Percentiles rank a stretch among this genome's conserved stretches.
These are phyloP conservation scores for Pyricularia sp. DNA, from an alignment of 2,329 filamentous ascomycete species.

Conservation along the genomic window DNA sequence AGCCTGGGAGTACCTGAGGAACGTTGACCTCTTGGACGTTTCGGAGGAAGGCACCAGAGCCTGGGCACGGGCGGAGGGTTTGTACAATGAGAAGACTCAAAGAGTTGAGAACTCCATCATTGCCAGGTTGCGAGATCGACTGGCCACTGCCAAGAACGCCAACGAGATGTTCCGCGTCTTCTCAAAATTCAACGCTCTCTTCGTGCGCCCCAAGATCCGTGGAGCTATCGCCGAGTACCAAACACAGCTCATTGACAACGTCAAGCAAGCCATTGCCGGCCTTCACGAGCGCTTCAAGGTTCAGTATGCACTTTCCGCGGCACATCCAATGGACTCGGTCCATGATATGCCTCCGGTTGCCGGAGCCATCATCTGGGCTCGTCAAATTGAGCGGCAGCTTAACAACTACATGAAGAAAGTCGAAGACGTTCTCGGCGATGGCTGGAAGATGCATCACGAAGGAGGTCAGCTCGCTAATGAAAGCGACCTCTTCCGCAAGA, in stretches of 20 bases:
- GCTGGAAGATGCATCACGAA: slow-evolving; percentile 91
- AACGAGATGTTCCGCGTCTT: slow-evolving; percentile 99
- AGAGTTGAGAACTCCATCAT: slow-evolving; percentile 99
- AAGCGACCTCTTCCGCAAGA: slow-evolving; percentile 89
- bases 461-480: slow-evolving; percentile 90
- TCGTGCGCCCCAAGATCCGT: slow-evolving; percentile 97
- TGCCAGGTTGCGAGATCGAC: slow-evolving; percentile 78
- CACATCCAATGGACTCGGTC: slow-evolving; percentile 95
- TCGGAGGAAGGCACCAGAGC: slow-evolving; percentile 79
- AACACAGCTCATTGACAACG: slow-evolving; percentile 93
- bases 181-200: slow-evolving; percentile 98
- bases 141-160: slow-evolving; percentile 91
- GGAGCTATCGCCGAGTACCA: slow-evolving; percentile 98
- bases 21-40: slow-evolving; percentile 91
- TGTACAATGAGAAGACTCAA: slow-evolving; percentile 95
- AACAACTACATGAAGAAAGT: slow-evolving; percentile 98
- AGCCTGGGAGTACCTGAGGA: slow-evolving; percentile 87
- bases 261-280: slow-evolving; percentile 88
- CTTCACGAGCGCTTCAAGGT: slow-evolving; percentile 97
- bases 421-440: slow-evolving; percentile 90
- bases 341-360: slow-evolving; percentile 93
- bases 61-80: slow-evolving; percentile 90
- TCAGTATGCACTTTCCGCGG: slow-evolving; percentile 96
- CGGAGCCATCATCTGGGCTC: slow-evolving; percentile 94
- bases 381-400: slow-evolving; percentile 92